phyloP scores from a whole-genome alignment of 495 filamentous ascomycete species.

The Penicillium bialowiezense region DNA sequence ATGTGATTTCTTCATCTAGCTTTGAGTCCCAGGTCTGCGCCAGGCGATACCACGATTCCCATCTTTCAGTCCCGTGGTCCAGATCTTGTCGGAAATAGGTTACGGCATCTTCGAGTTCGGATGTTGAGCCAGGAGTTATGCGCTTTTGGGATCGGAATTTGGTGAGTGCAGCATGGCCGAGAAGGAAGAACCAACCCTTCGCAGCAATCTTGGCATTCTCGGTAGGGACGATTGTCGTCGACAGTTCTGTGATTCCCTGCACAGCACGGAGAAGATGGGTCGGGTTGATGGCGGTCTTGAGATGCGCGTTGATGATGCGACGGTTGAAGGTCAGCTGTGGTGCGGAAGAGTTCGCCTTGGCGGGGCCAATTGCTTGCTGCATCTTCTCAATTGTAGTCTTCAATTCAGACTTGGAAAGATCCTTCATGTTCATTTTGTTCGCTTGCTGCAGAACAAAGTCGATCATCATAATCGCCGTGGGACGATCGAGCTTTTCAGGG shows the following conservation, averaged over 20 bases:
- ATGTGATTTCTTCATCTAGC: slow-evolving; percentile 86
- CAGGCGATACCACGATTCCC: slow-evolving; percentile 95
- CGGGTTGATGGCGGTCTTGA: slow-evolving; percentile 79
- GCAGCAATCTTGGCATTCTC: slow-evolving; percentile 62
- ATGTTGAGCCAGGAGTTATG: slow-evolving; percentile 69
- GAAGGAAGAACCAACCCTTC: slow-evolving; percentile 89
- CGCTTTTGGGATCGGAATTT: slow-evolving; percentile 86
- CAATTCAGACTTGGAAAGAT: slow-evolving; percentile 84
- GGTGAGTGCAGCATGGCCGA: slow-evolving; percentile 82
- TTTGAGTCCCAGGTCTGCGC: slow-evolving; percentile 90
- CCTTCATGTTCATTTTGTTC: slow-evolving; percentile 81
- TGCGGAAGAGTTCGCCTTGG: slow-evolving; percentile 63
- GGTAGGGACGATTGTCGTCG: slow-evolving; percentile 47
- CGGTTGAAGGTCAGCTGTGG: slow-evolving; percentile 71
- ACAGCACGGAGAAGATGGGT: slow-evolving; percentile 74
- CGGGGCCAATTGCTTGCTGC: slow-evolving; percentile 64
- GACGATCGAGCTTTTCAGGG: slow-evolving; percentile 69
- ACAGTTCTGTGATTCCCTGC: slow-evolving; percentile 67
- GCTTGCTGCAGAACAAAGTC: slow-evolving; percentile 79
- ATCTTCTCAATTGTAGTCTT: slow-evolving; percentile 87
- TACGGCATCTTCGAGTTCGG: slow-evolving; percentile 81
- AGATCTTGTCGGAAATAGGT: slow-evolving; percentile 82
- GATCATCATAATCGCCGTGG: slow-evolving; percentile 73
- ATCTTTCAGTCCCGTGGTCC: slow-evolving; percentile 77
- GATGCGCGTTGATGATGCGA: slow-evolving; percentile 68